These are phyloP conservation scores for Geranium brycei DNA, from an alignment of 345 rosid species.

Conservation along the genomic window DNA sequence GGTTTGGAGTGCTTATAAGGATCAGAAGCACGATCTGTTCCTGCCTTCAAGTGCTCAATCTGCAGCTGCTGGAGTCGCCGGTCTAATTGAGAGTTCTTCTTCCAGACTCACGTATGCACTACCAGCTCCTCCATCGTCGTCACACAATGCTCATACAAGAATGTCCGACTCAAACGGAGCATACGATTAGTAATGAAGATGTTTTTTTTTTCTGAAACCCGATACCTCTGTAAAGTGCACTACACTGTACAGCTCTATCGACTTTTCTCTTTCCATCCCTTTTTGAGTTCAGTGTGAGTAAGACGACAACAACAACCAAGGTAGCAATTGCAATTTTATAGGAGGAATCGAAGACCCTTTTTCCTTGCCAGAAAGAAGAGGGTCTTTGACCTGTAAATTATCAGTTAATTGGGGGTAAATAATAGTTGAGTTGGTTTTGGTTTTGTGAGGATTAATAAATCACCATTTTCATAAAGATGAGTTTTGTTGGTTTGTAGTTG, in stretches of 20 bases:
- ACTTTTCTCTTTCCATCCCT: background rate
- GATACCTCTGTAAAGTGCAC: conserved; percentile 21
- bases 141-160: conserved; percentile 25
- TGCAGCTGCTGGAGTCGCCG: conserved; percentile 91
- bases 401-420: background rate
- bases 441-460: too few species aligned
- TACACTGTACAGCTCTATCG: conserved; percentile 28
- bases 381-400: conserved; percentile 16
- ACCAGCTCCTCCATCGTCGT: conserved; percentile 46
- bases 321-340: conserved; percentile 8
- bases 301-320: background rate
- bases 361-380: conserved; percentile 2
- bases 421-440: too few species aligned
- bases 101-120: conserved; percentile 71
- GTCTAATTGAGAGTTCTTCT: conserved; percentile 79
- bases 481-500: too few species aligned
- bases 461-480: too few species aligned
- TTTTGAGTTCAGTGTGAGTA: background rate
- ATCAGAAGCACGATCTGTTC: conserved; percentile 96
- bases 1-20: conserved; percentile 96
- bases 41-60: conserved; percentile 91
- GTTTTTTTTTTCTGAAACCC: background rate
- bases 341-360: background rate
- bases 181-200: too few species aligned
- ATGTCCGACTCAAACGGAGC: conserved; percentile 29